Evolutionary conservation across 371 early-diverging fungal species (phyloP).

Genomic region (Lichtheimia ornata): DNA sequence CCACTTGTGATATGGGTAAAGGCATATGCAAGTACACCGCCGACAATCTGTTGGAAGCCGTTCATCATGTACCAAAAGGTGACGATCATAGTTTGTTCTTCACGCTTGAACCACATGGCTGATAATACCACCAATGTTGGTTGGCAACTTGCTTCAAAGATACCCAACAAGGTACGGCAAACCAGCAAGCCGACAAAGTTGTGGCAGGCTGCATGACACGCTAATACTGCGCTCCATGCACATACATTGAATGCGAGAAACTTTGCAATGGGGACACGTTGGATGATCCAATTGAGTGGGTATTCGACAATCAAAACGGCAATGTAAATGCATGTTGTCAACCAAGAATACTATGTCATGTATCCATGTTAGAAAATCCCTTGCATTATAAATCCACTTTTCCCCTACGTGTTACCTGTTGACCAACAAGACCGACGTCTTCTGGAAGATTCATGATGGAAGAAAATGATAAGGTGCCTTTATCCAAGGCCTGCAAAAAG

Average conservation of each 20-base stretch:
- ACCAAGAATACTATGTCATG: slow-evolving; percentile 22
- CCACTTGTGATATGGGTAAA: slow-evolving; percentile 26
- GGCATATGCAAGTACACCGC: slow-evolving; percentile 28
- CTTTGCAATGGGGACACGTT: slow-evolving; percentile 26
- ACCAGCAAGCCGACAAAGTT: slow-evolving; percentile 22
- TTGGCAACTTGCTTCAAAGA: slow-evolving; percentile 29
- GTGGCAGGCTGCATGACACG: slow-evolving; percentile 19
- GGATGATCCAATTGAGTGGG: slow-evolving; percentile 26
- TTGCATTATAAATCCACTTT: too few relatives aligned
- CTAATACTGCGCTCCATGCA: slow-evolving; percentile 22
- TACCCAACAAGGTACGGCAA: slow-evolving; percentile 24
- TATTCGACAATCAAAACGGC: slow-evolving; percentile 27
- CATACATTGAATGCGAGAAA: slow-evolving; percentile 23
- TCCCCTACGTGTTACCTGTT: slow-evolving; percentile 14
- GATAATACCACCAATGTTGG: slow-evolving; percentile 22
- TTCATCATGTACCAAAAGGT: slow-evolving; percentile 54
- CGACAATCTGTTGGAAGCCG: slow-evolving; percentile 30
- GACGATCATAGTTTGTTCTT: slow-evolving; percentile 75
- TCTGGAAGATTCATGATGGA: slow-evolving; percentile 25
- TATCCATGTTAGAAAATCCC: neutral
- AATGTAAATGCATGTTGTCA: slow-evolving; percentile 31
- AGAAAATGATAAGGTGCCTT: slow-evolving; percentile 25
- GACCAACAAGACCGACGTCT: slow-evolving; percentile 19
- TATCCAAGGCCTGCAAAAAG: slow-evolving; percentile 28
- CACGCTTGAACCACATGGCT: slow-evolving; percentile 49